Base-by-base conservation (phyloP, 352 stramenopile genomes). In the Phytophthora tubulina region DNA sequence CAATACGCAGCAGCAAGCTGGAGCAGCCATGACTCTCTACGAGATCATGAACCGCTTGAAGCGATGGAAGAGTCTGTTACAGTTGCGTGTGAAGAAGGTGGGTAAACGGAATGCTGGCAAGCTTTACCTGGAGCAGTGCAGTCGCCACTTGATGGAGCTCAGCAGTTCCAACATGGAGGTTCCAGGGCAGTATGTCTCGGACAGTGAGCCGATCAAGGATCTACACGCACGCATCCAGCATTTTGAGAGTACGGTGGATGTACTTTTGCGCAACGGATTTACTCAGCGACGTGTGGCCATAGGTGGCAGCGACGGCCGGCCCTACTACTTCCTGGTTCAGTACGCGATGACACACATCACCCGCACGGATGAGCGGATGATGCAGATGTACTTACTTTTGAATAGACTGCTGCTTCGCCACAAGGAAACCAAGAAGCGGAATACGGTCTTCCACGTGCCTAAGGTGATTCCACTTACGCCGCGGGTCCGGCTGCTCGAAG, bases 281-380 rank as follows among this genome's bases (percentile, higher is more conserved):
- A 97, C 90, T 27, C 93, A 98, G 69, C 87, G 93, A n/a, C 92
- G 94, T 17, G 79, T 98, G 41, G 84, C 90, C 14, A 92, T 98
- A 63, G 88, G 94, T 14, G 94, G 93, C 35, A 98, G 86, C 44
- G 91, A 98, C 54, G 94, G 94, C 15, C 79, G 81, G n/a, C 69
- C 80, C 4, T 97, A 97, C 74, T 95, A 94, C 70, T 98, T 98
- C 72, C 49, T 98, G 55, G 91, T 98, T 33, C 94, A 98, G 70
- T 97, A 97, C 63, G 90, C 93, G 14, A 97, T 97, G 85, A 96
- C 94, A 21, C 91, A 98, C 78, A 95, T 97, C 54, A 98, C 94
- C 21, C 90, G 92, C 42, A 97, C 90, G n/a, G 93, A 98, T 75
- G 93, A 98, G 74, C 87, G 94, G n/a, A 96, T 98, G 81, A 95